phyloP scores from a whole-genome alignment of 306 rosid species.

The Dicorynia guianensis region DNA sequence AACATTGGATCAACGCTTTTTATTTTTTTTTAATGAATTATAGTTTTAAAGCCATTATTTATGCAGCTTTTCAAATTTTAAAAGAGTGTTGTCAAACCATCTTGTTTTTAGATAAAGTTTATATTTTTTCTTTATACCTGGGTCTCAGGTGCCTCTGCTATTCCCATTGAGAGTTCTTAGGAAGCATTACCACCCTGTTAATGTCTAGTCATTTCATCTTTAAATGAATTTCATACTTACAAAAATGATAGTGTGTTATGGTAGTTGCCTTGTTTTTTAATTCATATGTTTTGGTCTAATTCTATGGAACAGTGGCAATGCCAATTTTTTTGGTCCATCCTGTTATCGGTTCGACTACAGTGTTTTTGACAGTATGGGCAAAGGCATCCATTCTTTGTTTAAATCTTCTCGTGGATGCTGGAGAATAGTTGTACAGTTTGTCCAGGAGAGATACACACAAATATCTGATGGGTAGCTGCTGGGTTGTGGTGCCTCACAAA shows the following conservation, averaged over 20 bases:
- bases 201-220: not conserved
- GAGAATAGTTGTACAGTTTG: conserved; percentile 46
- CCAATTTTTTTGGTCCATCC: conserved; percentile 14
- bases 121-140: no score
- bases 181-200: conserved; percentile 14
- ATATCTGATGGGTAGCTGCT: conserved; percentile 32
- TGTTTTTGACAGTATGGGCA: conserved; percentile 19
- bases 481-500: conserved; percentile 26
- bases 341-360: conserved; percentile 22
- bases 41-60: no score
- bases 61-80: no score
- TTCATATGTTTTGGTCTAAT: not conserved
- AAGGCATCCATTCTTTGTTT: conserved; percentile 25
- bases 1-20: no score
- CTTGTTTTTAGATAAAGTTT: no score
- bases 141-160: no score
- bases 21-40: no score
- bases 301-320: conserved; percentile 31
- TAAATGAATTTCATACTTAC: not conserved
- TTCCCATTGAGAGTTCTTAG: conserved; percentile 16
- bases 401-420: conserved; percentile 35
- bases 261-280: not conserved
- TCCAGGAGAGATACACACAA: conserved; percentile 32
- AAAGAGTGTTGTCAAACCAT: no score
- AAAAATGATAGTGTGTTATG: conserved; percentile 21